Evolutionary conservation across 176 grass and related monocot species (phyloP), one percentile per base, ranked within the genome.

Genomic region (Zizania latifolia): DNA sequence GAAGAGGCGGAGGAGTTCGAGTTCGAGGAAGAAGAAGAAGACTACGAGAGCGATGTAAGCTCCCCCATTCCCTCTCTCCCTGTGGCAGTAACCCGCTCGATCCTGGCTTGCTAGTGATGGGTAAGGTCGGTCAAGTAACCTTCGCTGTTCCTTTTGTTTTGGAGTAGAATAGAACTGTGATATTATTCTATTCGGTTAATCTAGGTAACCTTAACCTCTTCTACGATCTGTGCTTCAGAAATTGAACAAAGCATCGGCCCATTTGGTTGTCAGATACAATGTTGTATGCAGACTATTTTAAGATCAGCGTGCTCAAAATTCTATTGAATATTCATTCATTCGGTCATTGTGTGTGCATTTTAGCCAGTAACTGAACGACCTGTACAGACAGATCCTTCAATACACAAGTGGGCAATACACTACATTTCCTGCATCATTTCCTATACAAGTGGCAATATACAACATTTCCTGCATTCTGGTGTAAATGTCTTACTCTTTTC

Each of bases 31-130:
- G 85, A 76, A 32, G 70, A 89, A 5, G 70, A 70, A 29, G 86
- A 44, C 8, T 41, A 81, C 64, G 76, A 74, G 33, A 51, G 23
- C 19, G 81, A 80, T 87, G 84, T 90, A 58, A 82, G 76, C 45
- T 65, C 32, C 17, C 59, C 16, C 60, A 31, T 44, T 73, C n/a
- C n/a, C n/a, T n/a, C n/a, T n/a, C n/a, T n/a, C n/a, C n/a, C n/a
- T n/a, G n/a, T n/a, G 48, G 62, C 43, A 62, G 43, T 44, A 10
- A 12, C 14, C n/a, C n/a, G n/a, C n/a, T n/a, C 29, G 19, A 35
- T 76, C 4, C 34, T 62, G n/a, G 19, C 17, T 43, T 60, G 17
- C 58, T 62, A 10, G 58, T 10, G 15, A 11, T 11, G 8, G 21
- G 50, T n/a, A n/a, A n/a, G n/a, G n/a, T n/a, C n/a, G n/a, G n/a